Evolutionary conservation across 176 grass and related monocot genomes (phyloP).

Genomic region (Carex parvula): DNA sequence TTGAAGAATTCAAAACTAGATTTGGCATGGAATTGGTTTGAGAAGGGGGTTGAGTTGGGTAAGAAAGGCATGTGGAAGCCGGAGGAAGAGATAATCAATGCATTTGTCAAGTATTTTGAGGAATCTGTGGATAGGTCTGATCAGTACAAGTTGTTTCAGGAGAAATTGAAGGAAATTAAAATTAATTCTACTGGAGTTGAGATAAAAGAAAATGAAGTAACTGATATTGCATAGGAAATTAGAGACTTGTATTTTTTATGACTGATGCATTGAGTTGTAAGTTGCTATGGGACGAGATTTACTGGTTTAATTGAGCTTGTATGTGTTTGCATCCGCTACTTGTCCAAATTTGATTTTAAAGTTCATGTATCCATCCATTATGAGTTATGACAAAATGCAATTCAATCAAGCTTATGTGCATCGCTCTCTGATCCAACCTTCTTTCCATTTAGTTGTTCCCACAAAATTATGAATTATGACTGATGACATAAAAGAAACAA

Average conservation of each 20-base stretch:
- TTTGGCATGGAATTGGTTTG: constrained; percentile 51
- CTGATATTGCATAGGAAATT: background rate
- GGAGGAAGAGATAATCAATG: constrained; percentile 40
- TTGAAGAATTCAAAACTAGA: constrained; percentile 29
- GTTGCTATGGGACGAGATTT: too few relatives aligned
- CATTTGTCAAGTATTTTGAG: constrained; percentile 52
- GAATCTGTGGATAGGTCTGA: constrained; percentile 44
- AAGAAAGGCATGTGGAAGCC: constrained; percentile 42
- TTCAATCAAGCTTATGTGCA: background rate
- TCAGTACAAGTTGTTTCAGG: background rate
- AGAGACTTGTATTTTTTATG: too few relatives aligned
- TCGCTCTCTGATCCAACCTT: background rate
- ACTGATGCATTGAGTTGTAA: too few relatives aligned
- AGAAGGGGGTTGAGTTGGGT: constrained; percentile 38
- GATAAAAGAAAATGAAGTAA: background rate
- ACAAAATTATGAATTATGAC: too few relatives aligned
- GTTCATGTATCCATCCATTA: background rate
- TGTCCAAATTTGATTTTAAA: too few relatives aligned
- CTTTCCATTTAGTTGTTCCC: background rate
- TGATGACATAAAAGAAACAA: too few relatives aligned
- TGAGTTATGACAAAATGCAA: background rate
- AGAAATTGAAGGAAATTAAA: background rate
- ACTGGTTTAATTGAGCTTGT: too few relatives aligned
- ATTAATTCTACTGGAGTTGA: background rate
- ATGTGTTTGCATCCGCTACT: too few relatives aligned